phyloP scores from a whole-genome alignment of 495 filamentous ascomycete species.

The Neurospora sp. region DNA sequence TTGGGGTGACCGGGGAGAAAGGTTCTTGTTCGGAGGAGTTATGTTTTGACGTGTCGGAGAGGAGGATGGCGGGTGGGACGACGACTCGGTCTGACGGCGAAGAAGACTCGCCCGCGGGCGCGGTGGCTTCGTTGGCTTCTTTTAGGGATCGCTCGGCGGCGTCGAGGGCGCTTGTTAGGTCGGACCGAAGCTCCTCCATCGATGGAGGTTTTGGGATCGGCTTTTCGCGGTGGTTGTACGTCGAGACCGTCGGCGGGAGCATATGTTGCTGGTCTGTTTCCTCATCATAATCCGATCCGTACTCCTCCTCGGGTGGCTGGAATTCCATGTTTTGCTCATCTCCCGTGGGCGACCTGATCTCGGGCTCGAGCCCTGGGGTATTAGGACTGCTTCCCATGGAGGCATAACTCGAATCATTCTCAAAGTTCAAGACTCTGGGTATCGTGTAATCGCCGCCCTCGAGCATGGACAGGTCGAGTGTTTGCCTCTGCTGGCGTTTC shows the following conservation, averaged over 20 bases:
- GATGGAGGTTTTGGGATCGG: conserved; percentile 81
- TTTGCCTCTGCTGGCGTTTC: conserved; percentile 46
- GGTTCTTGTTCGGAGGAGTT: neutral
- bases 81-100: conserved; percentile 13
- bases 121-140: conserved; percentile 27
- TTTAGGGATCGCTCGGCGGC: conserved; percentile 55
- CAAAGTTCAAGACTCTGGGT: conserved; percentile 28
- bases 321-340: conserved; percentile 42
- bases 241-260: conserved; percentile 92
- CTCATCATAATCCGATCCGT: conserved; percentile 47
- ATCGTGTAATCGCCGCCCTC: conserved; percentile 28
- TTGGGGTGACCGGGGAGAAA: neutral
- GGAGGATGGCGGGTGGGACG: conserved; percentile 11
- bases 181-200: conserved; percentile 61
- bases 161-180: conserved; percentile 57
- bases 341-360: conserved; percentile 46
- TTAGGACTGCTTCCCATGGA: conserved; percentile 49
- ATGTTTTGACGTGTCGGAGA: neutral
- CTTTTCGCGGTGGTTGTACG: conserved; percentile 82
- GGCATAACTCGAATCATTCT: conserved; percentile 45
- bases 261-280: conserved; percentile 54
- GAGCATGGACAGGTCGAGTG: conserved; percentile 38
- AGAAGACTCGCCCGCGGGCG: conserved; percentile 8
- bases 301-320: conserved; percentile 35
- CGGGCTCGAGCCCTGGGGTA: conserved; percentile 24